phyloP scores from a whole-genome alignment of 331 rosid species.

The Rosa hybrid region DNA sequence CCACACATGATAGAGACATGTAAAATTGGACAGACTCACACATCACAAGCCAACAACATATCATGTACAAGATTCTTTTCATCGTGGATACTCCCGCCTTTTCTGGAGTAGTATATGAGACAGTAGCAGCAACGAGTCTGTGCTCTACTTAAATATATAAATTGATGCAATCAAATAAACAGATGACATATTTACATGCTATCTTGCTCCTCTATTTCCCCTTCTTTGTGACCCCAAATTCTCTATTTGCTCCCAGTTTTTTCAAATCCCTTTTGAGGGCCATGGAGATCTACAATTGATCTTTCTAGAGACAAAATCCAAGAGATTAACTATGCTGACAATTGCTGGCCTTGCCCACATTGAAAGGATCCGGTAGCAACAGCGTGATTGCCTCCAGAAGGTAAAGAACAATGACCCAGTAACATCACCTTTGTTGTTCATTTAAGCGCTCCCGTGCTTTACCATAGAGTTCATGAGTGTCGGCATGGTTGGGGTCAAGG shows the following conservation, averaged over 20 bases:
- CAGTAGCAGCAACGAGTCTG: slow-evolving; percentile 34
- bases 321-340: slow-evolving; percentile 23
- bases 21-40: slow-evolving; percentile 32
- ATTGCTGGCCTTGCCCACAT: slow-evolving; percentile 18
- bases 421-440: slow-evolving; percentile 47
- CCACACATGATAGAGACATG: slow-evolving; percentile 29
- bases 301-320: slow-evolving; percentile 29
- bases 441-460: slow-evolving; percentile 48
- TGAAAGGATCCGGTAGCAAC: slow-evolving; percentile 28
- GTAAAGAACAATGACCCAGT: slow-evolving; percentile 23
- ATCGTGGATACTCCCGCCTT: slow-evolving; percentile 35
- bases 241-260: slow-evolving; percentile 26
- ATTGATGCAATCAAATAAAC: slow-evolving; percentile 40
- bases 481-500: slow-evolving; percentile 69
- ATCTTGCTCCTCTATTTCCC: slow-evolving; percentile 49
- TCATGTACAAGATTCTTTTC: slow-evolving; percentile 61
- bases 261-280: slow-evolving; percentile 21
- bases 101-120: slow-evolving; percentile 30
- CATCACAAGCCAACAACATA: slow-evolving; percentile 36
- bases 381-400: slow-evolving; percentile 32
- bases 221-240: slow-evolving; percentile 34
- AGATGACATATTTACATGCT: slow-evolving; percentile 64
- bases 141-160: slow-evolving; percentile 34
- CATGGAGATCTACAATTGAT: slow-evolving; percentile 31
- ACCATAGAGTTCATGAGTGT: slow-evolving; percentile 57